Evolutionary conservation across 2,329 filamentous ascomycete species (phyloP), one percentile per base, ranked within the genome.

Genomic region (Beauveria medogensis): DNA sequence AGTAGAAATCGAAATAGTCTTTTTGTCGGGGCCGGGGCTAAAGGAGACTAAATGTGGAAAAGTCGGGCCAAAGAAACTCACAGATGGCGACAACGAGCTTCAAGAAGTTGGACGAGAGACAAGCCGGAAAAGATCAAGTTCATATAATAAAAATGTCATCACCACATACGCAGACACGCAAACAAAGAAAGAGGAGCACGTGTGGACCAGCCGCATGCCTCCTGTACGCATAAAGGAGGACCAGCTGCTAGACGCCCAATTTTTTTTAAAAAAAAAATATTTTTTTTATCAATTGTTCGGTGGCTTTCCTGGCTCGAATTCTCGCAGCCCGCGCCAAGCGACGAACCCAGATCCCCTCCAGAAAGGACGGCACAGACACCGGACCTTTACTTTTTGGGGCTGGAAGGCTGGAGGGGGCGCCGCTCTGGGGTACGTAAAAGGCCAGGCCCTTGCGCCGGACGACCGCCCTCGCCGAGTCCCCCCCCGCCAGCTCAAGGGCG

Each of bases 191-290:
- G 55, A 59, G 55, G 40, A 53, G 57, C 57, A 59, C 48, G 57
- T 53, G 57, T 59, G 57, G 56, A 53, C 40, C 48, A 59, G 48
- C 20, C 48, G 47, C 57, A 46, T 46, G 57, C 57, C 46, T 59
- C 40, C 37, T 53, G 44, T 30, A 14, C 28, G 44, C 55, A 57
- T 48, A 41, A 58, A 40, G 28, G 28, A 52, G 24, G 48, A 52
- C 34, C 46, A 41, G 47, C 46, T 30, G 34, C 34, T 37, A 52
- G 37, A 46, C 37, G 37, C 37, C 48, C 34, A 22, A 20, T 59
- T 59, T 59, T 53, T 59, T 59, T 51, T 20, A n/a, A n/a, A n/a
- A n/a, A n/a, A n/a, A n/a, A n/a, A n/a, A n/a, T n/a, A 30, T 24
- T 28, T 26, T 20, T 48, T 26, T 16, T 5, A 4, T 26, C 46